These are phyloP conservation scores for Colletotrichum karsti DNA, from an alignment of 2,329 filamentous ascomycete species.

Conservation along the genomic window DNA sequence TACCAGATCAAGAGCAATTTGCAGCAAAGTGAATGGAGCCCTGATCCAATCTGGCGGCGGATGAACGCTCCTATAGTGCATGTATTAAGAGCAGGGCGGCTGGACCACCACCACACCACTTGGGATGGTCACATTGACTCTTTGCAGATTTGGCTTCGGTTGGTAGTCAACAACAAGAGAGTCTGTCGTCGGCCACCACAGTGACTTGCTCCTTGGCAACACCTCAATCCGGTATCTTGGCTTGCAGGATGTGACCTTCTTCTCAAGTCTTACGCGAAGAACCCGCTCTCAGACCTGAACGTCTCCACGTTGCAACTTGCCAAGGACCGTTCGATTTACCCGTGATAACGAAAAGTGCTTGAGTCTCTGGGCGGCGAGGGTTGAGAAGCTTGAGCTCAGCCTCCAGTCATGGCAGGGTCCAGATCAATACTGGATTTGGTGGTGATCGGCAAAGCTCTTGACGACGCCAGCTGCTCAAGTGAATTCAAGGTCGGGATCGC, in stretches of 20 bases:
- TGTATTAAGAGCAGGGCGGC: slow-evolving; percentile 10
- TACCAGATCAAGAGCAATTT: background rate
- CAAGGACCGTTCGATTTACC: slow-evolving; percentile 19
- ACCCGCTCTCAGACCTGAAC: background rate
- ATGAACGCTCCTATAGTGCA: slow-evolving; percentile 17
- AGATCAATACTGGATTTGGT: background rate
- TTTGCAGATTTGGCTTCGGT: background rate
- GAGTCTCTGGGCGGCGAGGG: slow-evolving; percentile 12
- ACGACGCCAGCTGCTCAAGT: background rate
- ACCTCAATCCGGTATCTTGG: background rate
- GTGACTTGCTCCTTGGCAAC: slow-evolving; percentile 8
- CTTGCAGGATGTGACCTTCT: background rate
- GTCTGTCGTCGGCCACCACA: background rate
- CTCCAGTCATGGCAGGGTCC: slow-evolving; percentile 16
- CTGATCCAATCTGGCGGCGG: slow-evolving; percentile 23
- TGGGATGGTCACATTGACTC: slow-evolving; percentile 18
- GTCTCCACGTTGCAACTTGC: slow-evolving; percentile 4
- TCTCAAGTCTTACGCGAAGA: background rate
- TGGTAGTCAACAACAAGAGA: background rate
- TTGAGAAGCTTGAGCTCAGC: slow-evolving; percentile 26
- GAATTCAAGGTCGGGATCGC: background rate
- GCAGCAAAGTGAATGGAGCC: background rate
- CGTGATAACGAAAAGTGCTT: slow-evolving; percentile 8
- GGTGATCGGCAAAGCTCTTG: background rate
- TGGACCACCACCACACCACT: slow-evolving; percentile 13